phyloP scores from a whole-genome alignment of 148 eudicot species.

The Diospyros lotus region DNA sequence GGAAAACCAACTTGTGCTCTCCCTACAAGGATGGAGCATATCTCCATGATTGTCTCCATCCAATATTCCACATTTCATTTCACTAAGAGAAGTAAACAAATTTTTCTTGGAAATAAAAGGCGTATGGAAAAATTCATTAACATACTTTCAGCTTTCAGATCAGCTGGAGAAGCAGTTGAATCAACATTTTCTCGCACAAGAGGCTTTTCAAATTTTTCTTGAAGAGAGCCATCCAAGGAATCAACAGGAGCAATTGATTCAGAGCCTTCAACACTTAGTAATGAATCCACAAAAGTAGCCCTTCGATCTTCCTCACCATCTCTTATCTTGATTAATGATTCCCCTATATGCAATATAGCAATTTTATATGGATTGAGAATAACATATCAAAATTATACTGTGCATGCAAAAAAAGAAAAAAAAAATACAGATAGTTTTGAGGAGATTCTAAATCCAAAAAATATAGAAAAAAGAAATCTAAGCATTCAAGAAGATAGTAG shows the following conservation, averaged over 20 bases:
- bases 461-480: background rate
- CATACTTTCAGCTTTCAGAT: constrained; percentile 49
- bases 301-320: constrained; percentile 59
- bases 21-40: background rate
- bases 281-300: constrained; percentile 69
- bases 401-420: background rate
- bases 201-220: constrained; percentile 31
- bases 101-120: constrained; percentile 5
- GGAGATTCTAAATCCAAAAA: background rate
- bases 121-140: constrained; percentile 1
- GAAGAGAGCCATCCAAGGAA: constrained; percentile 18
- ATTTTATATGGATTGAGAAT: background rate
- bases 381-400: background rate
- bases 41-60: background rate
- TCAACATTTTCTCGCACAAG: constrained; percentile 17
- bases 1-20: constrained; percentile 5
- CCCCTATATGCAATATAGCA: constrained; percentile 40
- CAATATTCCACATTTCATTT: background rate
- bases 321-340: constrained; percentile 37
- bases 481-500: background rate
- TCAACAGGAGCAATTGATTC: constrained; percentile 25
- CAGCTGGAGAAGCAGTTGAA: constrained; percentile 22
- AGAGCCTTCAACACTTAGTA: constrained; percentile 37
- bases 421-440: background rate
- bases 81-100: background rate